phyloP scores from a whole-genome alignment of 2,329 filamentous ascomycete genomes.

The Fusarium neocosmosporiellum region DNA sequence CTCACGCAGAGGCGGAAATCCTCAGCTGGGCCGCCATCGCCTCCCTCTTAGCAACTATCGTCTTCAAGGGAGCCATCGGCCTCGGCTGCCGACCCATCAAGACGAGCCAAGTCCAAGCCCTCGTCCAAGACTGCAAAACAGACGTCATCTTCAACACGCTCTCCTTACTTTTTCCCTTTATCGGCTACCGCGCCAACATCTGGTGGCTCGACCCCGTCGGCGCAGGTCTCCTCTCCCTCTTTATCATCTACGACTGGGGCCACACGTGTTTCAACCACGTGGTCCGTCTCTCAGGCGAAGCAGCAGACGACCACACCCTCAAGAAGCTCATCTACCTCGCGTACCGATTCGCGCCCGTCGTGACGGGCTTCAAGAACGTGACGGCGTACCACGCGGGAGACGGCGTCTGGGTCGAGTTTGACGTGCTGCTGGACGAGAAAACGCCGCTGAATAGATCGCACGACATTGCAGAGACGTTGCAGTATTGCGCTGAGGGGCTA shows the following conservation, averaged over 20 bases:
- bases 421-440: slow-evolving; percentile 46
- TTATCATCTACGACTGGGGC: slow-evolving; percentile 77
- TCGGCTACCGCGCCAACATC: slow-evolving; percentile 66
- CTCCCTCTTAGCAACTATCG: slow-evolving; percentile 76
- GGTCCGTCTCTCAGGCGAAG: slow-evolving; percentile 47
- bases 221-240: slow-evolving; percentile 71
- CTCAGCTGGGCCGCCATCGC: slow-evolving; percentile 45
- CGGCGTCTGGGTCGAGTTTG: slow-evolving; percentile 50
- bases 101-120: slow-evolving; percentile 83
- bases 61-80: slow-evolving; percentile 85
- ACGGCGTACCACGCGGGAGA: slow-evolving; percentile 50
- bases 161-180: slow-evolving; percentile 84
- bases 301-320: slow-evolving; percentile 43
- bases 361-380: slow-evolving; percentile 48
- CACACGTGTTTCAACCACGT: slow-evolving; percentile 57
- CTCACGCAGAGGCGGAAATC: slow-evolving; percentile 61
- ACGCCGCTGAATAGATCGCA: slow-evolving; percentile 47
- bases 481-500: slow-evolving; percentile 49
- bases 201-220: slow-evolving; percentile 77
- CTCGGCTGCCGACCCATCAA: slow-evolving; percentile 84
- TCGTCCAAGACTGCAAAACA: slow-evolving; percentile 61
- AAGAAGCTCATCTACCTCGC: slow-evolving; percentile 49
- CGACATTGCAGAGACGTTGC: slow-evolving; percentile 49
- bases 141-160: slow-evolving; percentile 91
- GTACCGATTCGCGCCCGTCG: slow-evolving; percentile 48